These are phyloP conservation scores for Trypanosomatidae sp. DNA, from an alignment of 208 protist species.

Conservation along the genomic window DNA sequence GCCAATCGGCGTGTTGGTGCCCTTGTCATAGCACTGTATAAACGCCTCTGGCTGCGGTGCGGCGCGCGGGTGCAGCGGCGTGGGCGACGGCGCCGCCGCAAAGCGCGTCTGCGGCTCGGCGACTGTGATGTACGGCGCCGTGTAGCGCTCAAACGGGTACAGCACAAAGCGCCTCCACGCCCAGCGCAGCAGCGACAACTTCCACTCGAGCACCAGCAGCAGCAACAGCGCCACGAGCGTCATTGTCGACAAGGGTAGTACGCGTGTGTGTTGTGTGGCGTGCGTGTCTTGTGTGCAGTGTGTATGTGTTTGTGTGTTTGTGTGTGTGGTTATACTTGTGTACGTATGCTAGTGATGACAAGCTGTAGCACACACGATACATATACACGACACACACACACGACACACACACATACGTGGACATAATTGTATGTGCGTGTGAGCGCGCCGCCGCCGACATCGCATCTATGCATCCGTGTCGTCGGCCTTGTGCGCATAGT, in stretches of 20 bases:
- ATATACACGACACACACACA: neutral
- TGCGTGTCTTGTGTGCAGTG: neutral
- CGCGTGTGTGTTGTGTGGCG: no score
- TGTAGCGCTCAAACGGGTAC: conserved; percentile 69
- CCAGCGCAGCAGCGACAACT: conserved; percentile 32
- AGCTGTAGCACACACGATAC: neutral
- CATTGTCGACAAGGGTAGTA: no score
- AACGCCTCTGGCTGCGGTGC: conserved; percentile 42
- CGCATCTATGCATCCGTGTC: neutral
- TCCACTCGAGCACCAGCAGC: conserved; percentile 36
- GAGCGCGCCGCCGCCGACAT: neutral
- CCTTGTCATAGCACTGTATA: conserved; percentile 88
- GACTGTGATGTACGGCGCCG: conserved; percentile 56
- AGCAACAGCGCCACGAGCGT: conserved; percentile 21
- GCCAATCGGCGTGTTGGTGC: conserved; percentile 69
- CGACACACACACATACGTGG: neutral
- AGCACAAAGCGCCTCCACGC: conserved; percentile 18
- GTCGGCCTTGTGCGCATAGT: conserved; percentile 18
- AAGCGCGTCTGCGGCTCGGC: conserved; percentile 46
- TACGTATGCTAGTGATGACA: neutral
- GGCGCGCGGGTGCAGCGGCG: conserved; percentile 52
- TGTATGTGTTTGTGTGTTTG: neutral
- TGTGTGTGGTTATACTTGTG: neutral
- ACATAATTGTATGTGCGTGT: neutral
- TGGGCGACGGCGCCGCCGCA: conserved; percentile 14